Conservation (phyloP, 345 rosid species). For the Citrus medica region DNA sequence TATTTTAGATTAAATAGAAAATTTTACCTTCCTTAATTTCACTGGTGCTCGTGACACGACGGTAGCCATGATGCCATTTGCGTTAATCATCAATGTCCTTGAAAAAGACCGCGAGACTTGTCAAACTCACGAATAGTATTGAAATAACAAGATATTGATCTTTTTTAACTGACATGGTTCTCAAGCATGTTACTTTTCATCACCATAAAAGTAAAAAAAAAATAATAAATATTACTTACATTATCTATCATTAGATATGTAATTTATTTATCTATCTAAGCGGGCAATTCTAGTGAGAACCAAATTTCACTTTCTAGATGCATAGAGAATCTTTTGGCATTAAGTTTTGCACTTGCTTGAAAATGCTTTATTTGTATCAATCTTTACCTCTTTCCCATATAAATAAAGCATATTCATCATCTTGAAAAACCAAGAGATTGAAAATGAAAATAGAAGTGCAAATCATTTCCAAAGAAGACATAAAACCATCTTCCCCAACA, state of each 20-base stretch:
- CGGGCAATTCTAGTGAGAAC: background rate
- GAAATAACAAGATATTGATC: background rate
- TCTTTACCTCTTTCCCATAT: background rate
- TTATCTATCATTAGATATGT: too few species aligned
- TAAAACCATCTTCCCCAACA: conserved; percentile 43
- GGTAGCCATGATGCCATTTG: background rate
- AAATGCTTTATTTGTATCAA: background rate
- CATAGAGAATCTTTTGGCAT: conserved; percentile 4
- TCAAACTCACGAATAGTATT: background rate
- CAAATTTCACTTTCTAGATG: background rate
- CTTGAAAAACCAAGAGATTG: background rate
- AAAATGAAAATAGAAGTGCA: conserved; percentile 30
- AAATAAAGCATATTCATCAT: background rate
- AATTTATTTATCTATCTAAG: too few species aligned
- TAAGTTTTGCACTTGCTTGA: background rate
- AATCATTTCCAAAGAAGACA: conserved; percentile 23
- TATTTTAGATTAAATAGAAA: too few species aligned
- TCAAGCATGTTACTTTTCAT: background rate
- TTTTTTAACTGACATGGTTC: background rate
- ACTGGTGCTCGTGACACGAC: background rate
- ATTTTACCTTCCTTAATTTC: too few species aligned
- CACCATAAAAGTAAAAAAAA: background rate
- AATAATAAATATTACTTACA: too few species aligned
- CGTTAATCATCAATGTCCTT: background rate
- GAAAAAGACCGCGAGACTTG: background rate